Evolutionary conservation across 768 basidiomycete genomes (phyloP).

Genomic region (Naganishia randhawae): DNA sequence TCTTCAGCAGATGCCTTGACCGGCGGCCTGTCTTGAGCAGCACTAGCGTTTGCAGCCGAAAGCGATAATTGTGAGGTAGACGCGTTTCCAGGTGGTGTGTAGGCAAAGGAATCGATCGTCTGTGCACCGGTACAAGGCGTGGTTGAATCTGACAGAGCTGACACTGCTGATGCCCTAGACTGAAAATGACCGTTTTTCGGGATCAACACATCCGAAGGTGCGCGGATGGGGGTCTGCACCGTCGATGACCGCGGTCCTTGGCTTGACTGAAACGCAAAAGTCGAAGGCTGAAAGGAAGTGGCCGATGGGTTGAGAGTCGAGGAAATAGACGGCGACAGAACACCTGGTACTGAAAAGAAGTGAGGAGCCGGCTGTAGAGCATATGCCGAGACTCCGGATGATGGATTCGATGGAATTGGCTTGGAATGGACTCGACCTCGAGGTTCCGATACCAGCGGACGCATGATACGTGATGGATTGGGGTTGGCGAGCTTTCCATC

Average conservation of each 20-base stretch:
- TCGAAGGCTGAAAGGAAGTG: background rate
- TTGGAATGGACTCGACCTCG: constrained; percentile 8
- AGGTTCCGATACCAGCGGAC: background rate
- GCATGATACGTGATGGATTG: background rate
- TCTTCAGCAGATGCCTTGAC: background rate
- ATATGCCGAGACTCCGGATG: background rate
- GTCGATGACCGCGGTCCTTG: background rate
- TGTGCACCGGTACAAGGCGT: background rate
- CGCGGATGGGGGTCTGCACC: background rate
- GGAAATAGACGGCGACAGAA: background rate
- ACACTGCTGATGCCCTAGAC: background rate
- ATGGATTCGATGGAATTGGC: background rate
- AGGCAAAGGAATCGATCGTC: background rate
- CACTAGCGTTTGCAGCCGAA: background rate
- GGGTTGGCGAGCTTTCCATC: constrained; percentile 11
- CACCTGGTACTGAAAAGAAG: background rate
- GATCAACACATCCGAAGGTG: background rate
- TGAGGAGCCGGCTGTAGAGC: too few relatives aligned
- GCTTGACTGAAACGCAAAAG: background rate
- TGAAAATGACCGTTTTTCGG: background rate
- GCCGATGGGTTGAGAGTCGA: background rate
- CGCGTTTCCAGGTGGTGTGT: background rate
- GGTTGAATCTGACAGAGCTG: background rate
- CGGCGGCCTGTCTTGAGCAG: background rate
- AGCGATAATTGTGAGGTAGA: background rate